Evolutionary conservation across 164 flowering plant genomes (phyloP), one percentile per base, ranked within the genome.

Genomic region (Aristolochia californica): DNA sequence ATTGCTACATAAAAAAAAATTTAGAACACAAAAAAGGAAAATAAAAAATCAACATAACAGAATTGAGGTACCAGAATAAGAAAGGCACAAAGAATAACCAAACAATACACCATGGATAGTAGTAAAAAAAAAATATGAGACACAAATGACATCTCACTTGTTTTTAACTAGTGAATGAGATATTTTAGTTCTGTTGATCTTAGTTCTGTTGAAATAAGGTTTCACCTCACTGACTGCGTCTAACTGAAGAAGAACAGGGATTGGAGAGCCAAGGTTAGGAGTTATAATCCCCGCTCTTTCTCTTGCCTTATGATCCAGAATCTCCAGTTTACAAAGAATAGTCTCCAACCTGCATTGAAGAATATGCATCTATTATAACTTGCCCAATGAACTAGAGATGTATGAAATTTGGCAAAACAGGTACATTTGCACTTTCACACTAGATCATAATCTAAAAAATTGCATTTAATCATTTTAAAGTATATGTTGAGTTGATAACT

Each of bases 221-320:
- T 56, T 44, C 40, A 61, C 64, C 64, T 61, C 64, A 28, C 12
- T 10, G 12, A 57, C 64, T 53, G 50, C 30, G 27, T 53, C 64
- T 53, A 18, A 49, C 64, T 53, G 50, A 24, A 93, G 74, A 64
- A 85, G 79, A 53, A 84, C 83, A 55, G 90, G 91, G 66, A 93
- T 73, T 22, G 90, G 94, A 18, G 91, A 77, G 70, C 91, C 89
- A 72, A 93, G 80, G 52, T 90, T 84, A 50, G 84, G 82, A 34
- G 87, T 81, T 55, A 89, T 83, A 57, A 89, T 72, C 63, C 97
- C 99, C 51, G 99, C 97, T 77, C 91, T 83, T 78, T 93, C 99
- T 48, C 99, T 78, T 53, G 88, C 80, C 70, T 84, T 93, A 62
- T 89, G 97, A 77, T 93, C 99, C 78, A 87, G 74, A 56, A 82